Conservation (phyloP, 495 filamentous ascomycete species). For the Monascus purpureus region DNA sequence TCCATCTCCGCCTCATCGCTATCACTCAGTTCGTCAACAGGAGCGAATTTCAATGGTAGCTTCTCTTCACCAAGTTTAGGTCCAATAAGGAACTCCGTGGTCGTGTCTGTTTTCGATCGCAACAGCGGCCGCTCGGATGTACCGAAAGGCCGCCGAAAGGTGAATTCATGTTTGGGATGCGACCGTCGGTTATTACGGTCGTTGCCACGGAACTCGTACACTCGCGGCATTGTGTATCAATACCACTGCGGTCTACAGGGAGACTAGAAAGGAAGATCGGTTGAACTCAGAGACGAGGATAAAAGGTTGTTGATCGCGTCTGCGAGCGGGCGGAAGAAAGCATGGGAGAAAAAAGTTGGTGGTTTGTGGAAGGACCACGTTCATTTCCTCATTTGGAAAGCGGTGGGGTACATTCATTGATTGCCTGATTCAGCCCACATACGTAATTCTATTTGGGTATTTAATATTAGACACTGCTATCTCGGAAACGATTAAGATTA, state of each 20-base stretch:
- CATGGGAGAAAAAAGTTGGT: neutral
- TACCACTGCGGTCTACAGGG: neutral
- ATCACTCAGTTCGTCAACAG: conserved; percentile 50
- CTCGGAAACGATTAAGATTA: no score
- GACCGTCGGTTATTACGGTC: conserved; percentile 11
- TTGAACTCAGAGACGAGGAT: neutral
- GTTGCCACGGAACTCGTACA: conserved; percentile 28
- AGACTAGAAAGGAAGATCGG: neutral
- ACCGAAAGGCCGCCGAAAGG: conserved; percentile 23
- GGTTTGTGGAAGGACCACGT: neutral
- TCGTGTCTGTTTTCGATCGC: conserved; percentile 18
- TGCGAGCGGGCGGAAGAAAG: no score
- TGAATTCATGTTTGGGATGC: conserved; percentile 24
- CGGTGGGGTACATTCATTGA: no score
- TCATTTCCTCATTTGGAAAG: conserved; percentile 1
- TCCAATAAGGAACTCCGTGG: conserved; percentile 22
- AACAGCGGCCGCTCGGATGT: conserved; percentile 35
- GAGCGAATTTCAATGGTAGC: conserved; percentile 24
- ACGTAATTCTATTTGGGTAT: no score
- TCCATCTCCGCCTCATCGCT: conserved; percentile 63
- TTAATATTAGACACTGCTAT: no score
- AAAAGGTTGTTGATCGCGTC: neutral
- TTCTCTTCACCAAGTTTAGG: conserved; percentile 12
- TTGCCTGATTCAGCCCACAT: no score
- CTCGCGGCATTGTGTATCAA: conserved; percentile 12